phyloP scores from a whole-genome alignment of 192 early-diverging fungal genomes.

The Paraglomus occultum region DNA sequence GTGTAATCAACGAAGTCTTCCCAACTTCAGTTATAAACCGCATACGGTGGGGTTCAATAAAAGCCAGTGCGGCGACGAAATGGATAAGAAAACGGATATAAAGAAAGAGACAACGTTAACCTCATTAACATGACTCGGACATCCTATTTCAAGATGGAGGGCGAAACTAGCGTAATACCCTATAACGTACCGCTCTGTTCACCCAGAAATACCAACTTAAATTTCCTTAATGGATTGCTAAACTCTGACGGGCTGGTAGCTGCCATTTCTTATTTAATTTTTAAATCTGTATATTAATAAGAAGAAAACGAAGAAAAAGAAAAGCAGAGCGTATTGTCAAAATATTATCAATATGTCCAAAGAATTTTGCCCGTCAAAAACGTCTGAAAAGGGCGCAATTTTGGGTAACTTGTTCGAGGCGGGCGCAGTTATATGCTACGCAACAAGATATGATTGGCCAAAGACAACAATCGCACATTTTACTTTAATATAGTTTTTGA shows the following conservation, averaged over 20 bases:
- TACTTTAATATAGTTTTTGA: too few species aligned
- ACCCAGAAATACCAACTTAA: constrained; percentile 99
- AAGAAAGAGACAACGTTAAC: neutral
- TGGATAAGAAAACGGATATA: constrained; percentile 11
- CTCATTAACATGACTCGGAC: neutral
- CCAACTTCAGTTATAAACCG: constrained; percentile 62
- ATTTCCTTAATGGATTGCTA: constrained; percentile 76
- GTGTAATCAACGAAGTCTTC: constrained; percentile 98
- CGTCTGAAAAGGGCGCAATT: too few species aligned
- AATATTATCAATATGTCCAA: too few species aligned
- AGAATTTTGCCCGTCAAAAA: too few species aligned
- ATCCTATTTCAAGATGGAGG: neutral
- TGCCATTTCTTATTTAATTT: constrained; percentile 15
- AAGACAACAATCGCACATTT: too few species aligned
- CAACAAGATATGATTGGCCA: too few species aligned
- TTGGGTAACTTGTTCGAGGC: too few species aligned
- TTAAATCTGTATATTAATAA: neutral
- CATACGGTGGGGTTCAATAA: constrained; percentile 10
- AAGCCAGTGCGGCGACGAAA: neutral
- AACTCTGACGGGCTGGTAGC: constrained; percentile 36
- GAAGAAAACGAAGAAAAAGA: too few species aligned
- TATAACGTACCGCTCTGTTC: constrained; percentile 90
- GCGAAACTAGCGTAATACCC: neutral
- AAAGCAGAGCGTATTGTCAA: too few species aligned
- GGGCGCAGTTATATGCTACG: too few species aligned